A percentile compares a stretch with the other conserved stretches of the same genome.
phyloP scores from a whole-genome alignment of 1,284 basidiomycete species.

The Cystobasidium sp. region DNA sequence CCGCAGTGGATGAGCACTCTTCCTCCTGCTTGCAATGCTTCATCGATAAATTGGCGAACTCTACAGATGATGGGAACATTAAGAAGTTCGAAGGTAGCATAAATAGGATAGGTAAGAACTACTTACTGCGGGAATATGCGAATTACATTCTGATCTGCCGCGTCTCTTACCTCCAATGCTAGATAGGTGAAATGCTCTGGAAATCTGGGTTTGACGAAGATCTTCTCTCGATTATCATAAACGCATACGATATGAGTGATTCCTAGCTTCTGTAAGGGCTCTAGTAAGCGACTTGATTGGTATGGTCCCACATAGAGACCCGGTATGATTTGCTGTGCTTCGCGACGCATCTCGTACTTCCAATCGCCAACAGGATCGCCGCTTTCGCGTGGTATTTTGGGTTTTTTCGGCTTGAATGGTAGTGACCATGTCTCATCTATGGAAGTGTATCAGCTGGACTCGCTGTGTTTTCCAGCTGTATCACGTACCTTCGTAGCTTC shows the following conservation, averaged over 20 bases:
- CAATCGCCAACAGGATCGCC: constrained; percentile 40
- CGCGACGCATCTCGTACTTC: constrained; percentile 92
- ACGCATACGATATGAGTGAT: constrained; percentile 74
- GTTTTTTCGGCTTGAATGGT: not conserved
- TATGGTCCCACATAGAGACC: constrained; percentile 84
- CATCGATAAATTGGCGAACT: constrained; percentile 49
- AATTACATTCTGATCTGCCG: constrained; percentile 62
- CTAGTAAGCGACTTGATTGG: constrained; percentile 78
- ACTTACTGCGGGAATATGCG: constrained; percentile 51
- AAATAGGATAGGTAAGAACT: not conserved
- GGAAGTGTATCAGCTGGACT: not conserved
- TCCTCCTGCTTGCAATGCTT: constrained; percentile 45
- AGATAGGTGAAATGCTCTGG: constrained; percentile 78
- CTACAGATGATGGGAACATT: constrained; percentile 31
- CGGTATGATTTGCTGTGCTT: constrained; percentile 88
- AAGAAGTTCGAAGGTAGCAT: not conserved
- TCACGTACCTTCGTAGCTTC: not conserved
- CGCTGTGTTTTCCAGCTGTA: no score
- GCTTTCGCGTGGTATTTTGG: constrained; percentile 43
- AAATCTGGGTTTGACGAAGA: constrained; percentile 80
- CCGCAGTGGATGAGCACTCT: constrained; percentile 53
- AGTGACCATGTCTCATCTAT: constrained; percentile 3
- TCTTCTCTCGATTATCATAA: constrained; percentile 52
- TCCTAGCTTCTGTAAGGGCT: constrained; percentile 66
- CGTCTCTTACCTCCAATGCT: constrained; percentile 84